Conservation (phyloP, 2,329 filamentous ascomycete species). For the Pseudocercospora fijiensis region DNA sequence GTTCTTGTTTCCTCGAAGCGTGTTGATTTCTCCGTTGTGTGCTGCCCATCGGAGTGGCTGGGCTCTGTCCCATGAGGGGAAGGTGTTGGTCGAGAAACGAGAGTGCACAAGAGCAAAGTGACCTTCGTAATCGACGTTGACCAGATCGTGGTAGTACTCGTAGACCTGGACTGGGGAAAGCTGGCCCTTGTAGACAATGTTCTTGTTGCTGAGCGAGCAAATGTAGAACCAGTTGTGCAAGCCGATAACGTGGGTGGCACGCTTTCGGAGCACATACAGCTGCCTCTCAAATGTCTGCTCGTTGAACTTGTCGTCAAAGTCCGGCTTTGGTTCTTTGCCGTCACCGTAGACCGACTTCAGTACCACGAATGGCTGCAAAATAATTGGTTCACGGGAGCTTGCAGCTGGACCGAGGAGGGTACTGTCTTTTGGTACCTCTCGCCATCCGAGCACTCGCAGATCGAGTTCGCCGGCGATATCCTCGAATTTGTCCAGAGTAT, state of each 20-base stretch:
- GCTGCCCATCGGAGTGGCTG: constrained; percentile 95
- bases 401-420: constrained; percentile 89
- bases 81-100: constrained; percentile 96
- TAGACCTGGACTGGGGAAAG: constrained; percentile 93
- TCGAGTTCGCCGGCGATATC: constrained; percentile 85
- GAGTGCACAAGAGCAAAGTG: constrained; percentile 97
- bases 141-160: constrained; percentile 95
- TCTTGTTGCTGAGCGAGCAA: constrained; percentile 94
- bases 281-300: constrained; percentile 86
- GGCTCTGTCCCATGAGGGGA: constrained; percentile 96
- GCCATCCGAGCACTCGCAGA: constrained; percentile 90
- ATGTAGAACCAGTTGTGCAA: constrained; percentile 99
- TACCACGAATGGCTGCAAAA: constrained; percentile 93
- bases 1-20: constrained; percentile 95
- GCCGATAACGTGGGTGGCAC: constrained; percentile 89
- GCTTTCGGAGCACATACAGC: constrained; percentile 91
- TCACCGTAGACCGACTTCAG: constrained; percentile 79
- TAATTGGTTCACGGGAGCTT: constrained; percentile 88
- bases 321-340: constrained; percentile 73
- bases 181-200: constrained; percentile 99
- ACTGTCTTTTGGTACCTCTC: constrained; percentile 91
- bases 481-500: constrained; percentile 91
- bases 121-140: constrained; percentile 94
- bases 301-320: constrained; percentile 78
- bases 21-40: constrained; percentile 99